A percentile compares a stretch with the other conserved stretches of the same genome.
phyloP scores from a whole-genome alignment of 1,284 basidiomycete species.

The Singerocomus inundabilis region DNA sequence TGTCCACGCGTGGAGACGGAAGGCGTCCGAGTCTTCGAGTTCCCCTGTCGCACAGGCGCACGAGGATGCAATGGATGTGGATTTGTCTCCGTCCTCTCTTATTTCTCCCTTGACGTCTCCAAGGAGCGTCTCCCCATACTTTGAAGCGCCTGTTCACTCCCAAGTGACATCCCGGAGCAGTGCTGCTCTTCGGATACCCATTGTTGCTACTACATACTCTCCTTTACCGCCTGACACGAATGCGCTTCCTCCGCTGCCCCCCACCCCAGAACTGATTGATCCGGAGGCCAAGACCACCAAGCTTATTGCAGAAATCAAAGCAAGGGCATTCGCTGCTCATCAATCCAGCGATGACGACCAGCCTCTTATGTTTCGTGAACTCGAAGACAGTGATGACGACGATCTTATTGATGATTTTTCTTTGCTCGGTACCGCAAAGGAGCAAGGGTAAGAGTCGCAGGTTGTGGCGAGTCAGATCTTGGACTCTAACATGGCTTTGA shows the following conservation, averaged over 20 bases:
- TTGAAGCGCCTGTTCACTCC: neutral
- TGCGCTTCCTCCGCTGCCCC: constrained; percentile 27
- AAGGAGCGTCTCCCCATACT: constrained; percentile 1
- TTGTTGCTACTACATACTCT: constrained; percentile 23
- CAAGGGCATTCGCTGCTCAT: constrained; percentile 45
- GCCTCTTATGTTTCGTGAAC: constrained; percentile 41
- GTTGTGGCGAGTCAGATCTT: neutral
- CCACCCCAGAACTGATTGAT: constrained; percentile 46
- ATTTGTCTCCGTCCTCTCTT: constrained; percentile 14
- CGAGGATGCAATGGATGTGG: constrained; percentile 30
- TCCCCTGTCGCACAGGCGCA: neutral
- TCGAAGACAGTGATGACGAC: constrained; percentile 52
- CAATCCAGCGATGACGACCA: constrained; percentile 44
- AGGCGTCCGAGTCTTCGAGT: constrained; percentile 19
- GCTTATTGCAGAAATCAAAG: constrained; percentile 63
- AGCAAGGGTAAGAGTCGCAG: constrained; percentile 18
- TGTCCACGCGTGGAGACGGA: constrained; percentile 44
- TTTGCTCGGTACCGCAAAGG: constrained; percentile 14
- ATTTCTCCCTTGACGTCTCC: neutral
- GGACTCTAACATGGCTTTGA: neutral
- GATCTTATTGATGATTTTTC: constrained; percentile 32
- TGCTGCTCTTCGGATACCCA: constrained; percentile 9
- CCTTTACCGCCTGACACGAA: constrained; percentile 40
- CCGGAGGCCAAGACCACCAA: constrained; percentile 49
- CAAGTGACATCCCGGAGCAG: neutral